These are phyloP conservation scores for Exophiala alcalophila DNA, from an alignment of 2,329 filamentous ascomycete species.

Conservation along the genomic window DNA sequence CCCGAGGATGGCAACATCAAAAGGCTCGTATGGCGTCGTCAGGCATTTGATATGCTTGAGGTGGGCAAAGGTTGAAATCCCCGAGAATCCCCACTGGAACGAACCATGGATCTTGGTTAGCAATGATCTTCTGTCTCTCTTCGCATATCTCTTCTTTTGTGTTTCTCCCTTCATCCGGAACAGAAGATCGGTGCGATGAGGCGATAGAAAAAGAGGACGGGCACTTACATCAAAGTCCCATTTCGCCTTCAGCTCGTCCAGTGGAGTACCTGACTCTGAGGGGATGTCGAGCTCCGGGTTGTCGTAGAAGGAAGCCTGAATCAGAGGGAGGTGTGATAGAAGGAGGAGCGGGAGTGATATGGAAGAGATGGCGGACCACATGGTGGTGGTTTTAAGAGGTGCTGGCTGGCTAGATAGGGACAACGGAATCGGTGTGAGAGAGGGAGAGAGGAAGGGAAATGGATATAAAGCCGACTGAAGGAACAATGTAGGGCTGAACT, in stretches of 20 bases:
- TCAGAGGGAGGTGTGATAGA: slow-evolving; percentile 17
- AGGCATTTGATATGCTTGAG: slow-evolving; percentile 67
- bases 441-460: too few relatives aligned
- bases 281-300: slow-evolving; percentile 40
- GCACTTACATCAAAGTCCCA: slow-evolving; percentile 47
- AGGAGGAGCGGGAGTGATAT: not conserved
- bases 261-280: slow-evolving; percentile 32
- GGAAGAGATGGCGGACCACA: not conserved
- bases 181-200: not conserved
- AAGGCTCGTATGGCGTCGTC: slow-evolving; percentile 60
- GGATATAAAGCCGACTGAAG: too few relatives aligned
- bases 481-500: too few relatives aligned
- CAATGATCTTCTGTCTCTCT: too few relatives aligned
- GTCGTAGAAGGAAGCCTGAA: slow-evolving; percentile 38
- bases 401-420: too few relatives aligned
- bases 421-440: too few relatives aligned
- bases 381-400: too few relatives aligned
- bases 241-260: slow-evolving; percentile 45
- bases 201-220: not conserved
- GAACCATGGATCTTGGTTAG: too few relatives aligned
- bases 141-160: not conserved
- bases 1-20: slow-evolving; percentile 70
- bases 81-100: slow-evolving; percentile 62
- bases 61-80: slow-evolving; percentile 73
- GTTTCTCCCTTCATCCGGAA: not conserved